Evolutionary conservation across 495 filamentous ascomycete species (phyloP).

Genomic region (Rusavskia elegans): DNA sequence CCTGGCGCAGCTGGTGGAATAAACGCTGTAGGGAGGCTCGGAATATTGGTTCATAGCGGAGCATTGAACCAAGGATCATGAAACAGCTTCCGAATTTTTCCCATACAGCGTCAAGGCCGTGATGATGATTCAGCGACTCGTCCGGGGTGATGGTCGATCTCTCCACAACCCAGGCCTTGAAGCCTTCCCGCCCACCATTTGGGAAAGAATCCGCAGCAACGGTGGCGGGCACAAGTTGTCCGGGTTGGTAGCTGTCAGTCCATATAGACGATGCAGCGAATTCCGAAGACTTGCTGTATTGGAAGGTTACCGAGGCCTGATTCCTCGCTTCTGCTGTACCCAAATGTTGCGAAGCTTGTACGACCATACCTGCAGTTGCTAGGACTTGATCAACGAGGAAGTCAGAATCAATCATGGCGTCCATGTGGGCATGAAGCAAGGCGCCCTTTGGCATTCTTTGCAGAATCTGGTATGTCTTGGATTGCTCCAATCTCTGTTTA

Average conservation of each 20-base stretch:
- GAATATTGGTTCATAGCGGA: conserved; percentile 88
- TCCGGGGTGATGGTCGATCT: conserved; percentile 52
- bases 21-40: conserved; percentile 54
- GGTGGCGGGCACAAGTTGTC: conserved; percentile 38
- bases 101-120: conserved; percentile 71
- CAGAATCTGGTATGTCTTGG: conserved; percentile 73
- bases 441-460: conserved; percentile 80
- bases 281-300: conserved; percentile 23
- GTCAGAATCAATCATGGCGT: conserved; percentile 79
- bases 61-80: conserved; percentile 48
- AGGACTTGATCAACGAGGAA: conserved; percentile 58
- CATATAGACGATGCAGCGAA: conserved; percentile 33
- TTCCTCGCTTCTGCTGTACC: conserved; percentile 27
- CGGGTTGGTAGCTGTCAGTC: conserved; percentile 39
- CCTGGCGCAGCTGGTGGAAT: conserved; percentile 48
- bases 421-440: conserved; percentile 73
- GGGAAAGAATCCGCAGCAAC: conserved; percentile 61
- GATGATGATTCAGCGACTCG: conserved; percentile 63
- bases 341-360: conserved; percentile 41
- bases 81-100: conserved; percentile 59
- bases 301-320: conserved; percentile 36
- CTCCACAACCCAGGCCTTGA: conserved; percentile 60
- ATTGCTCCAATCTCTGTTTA: conserved; percentile 63
- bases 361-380: conserved; percentile 56
- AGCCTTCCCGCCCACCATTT: conserved; percentile 48